phyloP scores from a whole-genome alignment of 2,329 filamentous ascomycete genomes.

The Botryotinia calthae region DNA sequence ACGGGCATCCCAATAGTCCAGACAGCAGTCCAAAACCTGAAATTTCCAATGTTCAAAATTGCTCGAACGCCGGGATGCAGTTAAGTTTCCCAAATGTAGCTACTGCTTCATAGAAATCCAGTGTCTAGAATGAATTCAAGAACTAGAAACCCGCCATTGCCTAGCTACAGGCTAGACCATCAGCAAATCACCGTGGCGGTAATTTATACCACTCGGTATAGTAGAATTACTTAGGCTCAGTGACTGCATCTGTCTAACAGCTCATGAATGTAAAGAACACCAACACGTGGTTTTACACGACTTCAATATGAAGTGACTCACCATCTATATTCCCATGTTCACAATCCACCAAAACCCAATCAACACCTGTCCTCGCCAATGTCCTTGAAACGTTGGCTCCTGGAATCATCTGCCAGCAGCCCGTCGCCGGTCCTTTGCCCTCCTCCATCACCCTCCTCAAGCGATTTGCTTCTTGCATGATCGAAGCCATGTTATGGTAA shows the following conservation, averaged over 20 bases:
- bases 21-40: neutral
- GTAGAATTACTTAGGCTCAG: neutral
- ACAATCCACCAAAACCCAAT: constrained; percentile 64
- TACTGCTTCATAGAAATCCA: too few species aligned
- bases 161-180: neutral
- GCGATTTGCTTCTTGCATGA: constrained; percentile 44
- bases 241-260: neutral
- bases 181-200: neutral
- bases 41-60: neutral
- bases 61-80: neutral
- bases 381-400: constrained; percentile 57
- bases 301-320: constrained; percentile 31
- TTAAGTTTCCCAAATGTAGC: neutral
- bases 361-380: constrained; percentile 60
- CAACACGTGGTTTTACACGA: neutral
- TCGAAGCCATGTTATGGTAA: constrained; percentile 28
- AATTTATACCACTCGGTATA: neutral
- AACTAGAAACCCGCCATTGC: neutral
- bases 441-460: constrained; percentile 51
- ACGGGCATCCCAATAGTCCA: neutral
- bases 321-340: constrained; percentile 57
- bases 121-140: neutral
- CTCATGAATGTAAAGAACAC: neutral
- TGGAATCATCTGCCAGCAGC: constrained; percentile 62
- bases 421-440: constrained; percentile 48